phyloP scores from a whole-genome alignment of 768 basidiomycete species.

The Pulveroboletus sp. region DNA sequence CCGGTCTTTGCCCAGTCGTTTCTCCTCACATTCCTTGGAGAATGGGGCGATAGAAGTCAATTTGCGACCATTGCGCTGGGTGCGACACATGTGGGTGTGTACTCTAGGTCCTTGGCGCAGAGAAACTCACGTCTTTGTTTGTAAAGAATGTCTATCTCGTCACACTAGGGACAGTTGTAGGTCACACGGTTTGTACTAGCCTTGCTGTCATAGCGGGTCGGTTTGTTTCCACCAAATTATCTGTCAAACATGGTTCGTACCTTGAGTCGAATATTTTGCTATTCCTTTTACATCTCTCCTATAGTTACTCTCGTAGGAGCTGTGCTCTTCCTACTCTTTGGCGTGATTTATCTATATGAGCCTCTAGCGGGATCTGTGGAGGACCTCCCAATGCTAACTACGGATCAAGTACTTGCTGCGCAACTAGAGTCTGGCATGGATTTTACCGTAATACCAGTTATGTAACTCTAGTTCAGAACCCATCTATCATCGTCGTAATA shows the following conservation, averaged over 20 bases:
- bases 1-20: slow-evolving; percentile 97
- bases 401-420: slow-evolving; percentile 5
- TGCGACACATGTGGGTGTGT: slow-evolving; percentile 77
- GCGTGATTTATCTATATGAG: slow-evolving; percentile 72
- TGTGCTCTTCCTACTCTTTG: slow-evolving; percentile 77
- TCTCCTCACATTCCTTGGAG: slow-evolving; percentile 93
- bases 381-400: slow-evolving; percentile 16
- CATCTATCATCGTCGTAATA: too few relatives aligned
- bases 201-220: slow-evolving; percentile 92
- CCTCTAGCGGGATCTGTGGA: slow-evolving; percentile 34
- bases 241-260: slow-evolving; percentile 80
- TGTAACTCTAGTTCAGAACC: background rate
- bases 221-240: slow-evolving; percentile 89
- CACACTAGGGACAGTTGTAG: slow-evolving; percentile 82
- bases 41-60: slow-evolving; percentile 98
- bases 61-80: slow-evolving; percentile 95
- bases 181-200: slow-evolving; percentile 82
- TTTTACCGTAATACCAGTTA: background rate
- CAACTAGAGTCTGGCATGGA: background rate
- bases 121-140: slow-evolving; percentile 5
- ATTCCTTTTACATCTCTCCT: background rate
- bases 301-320: slow-evolving; percentile 86
- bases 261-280: background rate
- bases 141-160: slow-evolving; percentile 87
- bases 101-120: background rate